Evolutionary conservation across 768 basidiomycete species (phyloP).

Genomic region (Mycena crocata): DNA sequence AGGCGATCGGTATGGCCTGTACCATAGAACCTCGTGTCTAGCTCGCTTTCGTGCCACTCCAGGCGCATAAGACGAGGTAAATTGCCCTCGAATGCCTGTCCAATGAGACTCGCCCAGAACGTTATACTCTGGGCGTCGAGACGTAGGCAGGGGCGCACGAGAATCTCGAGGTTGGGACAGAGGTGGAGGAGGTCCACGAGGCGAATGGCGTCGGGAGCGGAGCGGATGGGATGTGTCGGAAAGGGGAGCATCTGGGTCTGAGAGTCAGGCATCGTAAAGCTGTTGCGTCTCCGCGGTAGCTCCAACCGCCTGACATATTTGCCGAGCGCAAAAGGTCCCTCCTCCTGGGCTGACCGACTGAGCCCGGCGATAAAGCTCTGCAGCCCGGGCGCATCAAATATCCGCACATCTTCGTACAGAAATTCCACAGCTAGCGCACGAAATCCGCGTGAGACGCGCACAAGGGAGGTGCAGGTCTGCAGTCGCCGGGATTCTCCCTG

Average conservation of each 20-base stretch:
- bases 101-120: slow-evolving; percentile 25
- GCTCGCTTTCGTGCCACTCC: slow-evolving; percentile 31
- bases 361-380: slow-evolving; percentile 18
- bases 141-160: slow-evolving; percentile 35
- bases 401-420: slow-evolving; percentile 26
- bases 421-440: slow-evolving; percentile 21
- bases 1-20: slow-evolving; percentile 11
- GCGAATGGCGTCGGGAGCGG: not conserved
- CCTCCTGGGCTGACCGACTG: slow-evolving; percentile 17
- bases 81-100: not conserved
- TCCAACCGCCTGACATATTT: slow-evolving; percentile 24
- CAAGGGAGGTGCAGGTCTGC: slow-evolving; percentile 18
- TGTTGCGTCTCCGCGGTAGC: slow-evolving; percentile 2
- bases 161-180: slow-evolving; percentile 21
- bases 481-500: slow-evolving; percentile 6
- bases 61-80: slow-evolving; percentile 14
- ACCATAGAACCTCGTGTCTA: slow-evolving; percentile 24
- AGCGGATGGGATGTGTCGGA: slow-evolving; percentile 6
- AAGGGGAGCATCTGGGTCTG: not conserved
- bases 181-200: slow-evolving; percentile 17
- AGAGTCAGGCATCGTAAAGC: not conserved
- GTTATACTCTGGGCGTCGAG: slow-evolving; percentile 18
- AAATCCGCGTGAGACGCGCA: slow-evolving; percentile 18
- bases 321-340: slow-evolving; percentile 3
- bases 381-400: slow-evolving; percentile 12